Evolutionary conservation across 352 stramenopile species (phyloP), one percentile per base, ranked within the genome.

Genomic region (Phytophthora uliginosa): DNA sequence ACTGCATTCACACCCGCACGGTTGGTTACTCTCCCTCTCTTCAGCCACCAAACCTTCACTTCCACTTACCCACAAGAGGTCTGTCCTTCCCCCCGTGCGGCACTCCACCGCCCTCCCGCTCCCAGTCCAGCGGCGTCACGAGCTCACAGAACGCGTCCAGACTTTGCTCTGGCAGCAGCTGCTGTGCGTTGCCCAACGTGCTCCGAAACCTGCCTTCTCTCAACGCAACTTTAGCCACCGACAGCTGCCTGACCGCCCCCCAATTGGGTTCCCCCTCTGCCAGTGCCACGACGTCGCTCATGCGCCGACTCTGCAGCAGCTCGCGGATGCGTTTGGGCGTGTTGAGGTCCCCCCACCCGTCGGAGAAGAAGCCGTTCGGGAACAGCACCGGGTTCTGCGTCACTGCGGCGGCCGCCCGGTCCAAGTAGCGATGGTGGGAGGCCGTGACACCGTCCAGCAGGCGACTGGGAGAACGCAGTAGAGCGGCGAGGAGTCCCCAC

Each of bases 321-420:
- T 85, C 74, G 7, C 71, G 78, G 18, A 95, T 79, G 3, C 87
- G 79, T 62, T 63, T 67, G 8, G 85, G 81, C 13, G 86, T 91
- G 58, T 83, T 86, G 42, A 94, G 71, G 61, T 95, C 88, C 7
- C 88, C 88, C 88, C 88, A 95, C 0, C 86, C 88, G 56, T 95
- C 88, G 26, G 82, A 89, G 72, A 95, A 95, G 74, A 94, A 95
- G 26, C 88, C 88, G 26, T 84, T 78, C 2, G 88, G 88, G 57
- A 94, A 95, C n/a, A 95, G 65, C 48, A 94, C 61, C 15, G 85
- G 76, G 70, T 88, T 90, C 56, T 95, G 88, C 48, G 88, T 93
- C 40, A 95, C 74, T 28, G 77, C 74, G n/a, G 86, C 88, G n/a
- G 83, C 87, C 26, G 76, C 68, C 52, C 82, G 82, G 67, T 95